Base-by-base conservation (phyloP, 371 early-diverging fungal genomes). In the Mucor indicus region DNA sequence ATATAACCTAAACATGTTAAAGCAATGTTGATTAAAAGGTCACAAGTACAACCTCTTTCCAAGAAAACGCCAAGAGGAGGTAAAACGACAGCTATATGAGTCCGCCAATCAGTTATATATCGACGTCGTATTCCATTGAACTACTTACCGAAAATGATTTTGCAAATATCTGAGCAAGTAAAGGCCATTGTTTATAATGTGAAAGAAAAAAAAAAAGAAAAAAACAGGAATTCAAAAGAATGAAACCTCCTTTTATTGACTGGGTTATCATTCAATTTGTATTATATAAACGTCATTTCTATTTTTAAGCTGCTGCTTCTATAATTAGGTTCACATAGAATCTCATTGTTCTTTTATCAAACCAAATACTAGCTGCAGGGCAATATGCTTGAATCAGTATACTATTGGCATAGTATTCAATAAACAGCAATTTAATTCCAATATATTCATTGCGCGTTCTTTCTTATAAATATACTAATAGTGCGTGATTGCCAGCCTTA, bases 1-100 rank as follows among this genome's bases (percentile, higher is more conserved):
- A 92, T 79, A 55, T 80, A 88, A 27, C 92, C 92, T 22, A 92
- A 77, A 39, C 75, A 56, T 0, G 91, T 89, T 58, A 92, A 72
- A 4, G 65, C 72, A 72, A 89, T 80, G 67, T 91, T 91, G 56
- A 92, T 90, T 27, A 84, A 57, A 22, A 92, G 72, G 57, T 91
- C 90, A 23, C 62, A 61, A 7, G 74, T 70, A 67, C 87, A 88
- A 15, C 93, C 88, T 47, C 81, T 70, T 41, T 83, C 76, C 7
- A 82, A 52, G 53, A 86, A 72, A 10, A 84, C 89, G 33, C 81
- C 87, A 32, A 86, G 70, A 41, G 89, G 89, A 43, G 89, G 88
- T 39, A 60, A 39, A 33, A 55, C 19, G 32, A 60, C 36, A 44
- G 61, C 61, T 55, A 27, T 20, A 27, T 11, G 11, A 27, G 11